Evolutionary conservation across 257 asterid genomes (phyloP).

Genomic region (Echites panduratus): DNA sequence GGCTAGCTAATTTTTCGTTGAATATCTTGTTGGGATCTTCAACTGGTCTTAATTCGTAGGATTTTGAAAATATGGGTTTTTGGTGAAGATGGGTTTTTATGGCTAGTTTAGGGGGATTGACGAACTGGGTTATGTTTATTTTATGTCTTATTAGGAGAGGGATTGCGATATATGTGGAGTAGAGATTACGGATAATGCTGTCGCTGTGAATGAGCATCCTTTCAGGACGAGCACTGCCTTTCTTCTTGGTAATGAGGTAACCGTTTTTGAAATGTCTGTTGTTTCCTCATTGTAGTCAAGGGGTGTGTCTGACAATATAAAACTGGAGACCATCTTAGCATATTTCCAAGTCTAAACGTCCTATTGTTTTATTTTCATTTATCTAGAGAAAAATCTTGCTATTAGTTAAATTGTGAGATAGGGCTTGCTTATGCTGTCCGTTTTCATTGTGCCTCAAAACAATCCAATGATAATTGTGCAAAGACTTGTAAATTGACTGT

Average conservation of each 20-base stretch:
- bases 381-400: background rate
- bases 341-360: background rate
- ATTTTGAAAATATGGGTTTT: background rate
- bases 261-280: background rate
- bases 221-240: conserved; percentile 89
- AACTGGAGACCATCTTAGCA: background rate
- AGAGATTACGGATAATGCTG: conserved; percentile 76
- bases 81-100: background rate
- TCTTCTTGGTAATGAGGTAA: conserved; percentile 96
- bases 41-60: background rate
- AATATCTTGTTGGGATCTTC: background rate
- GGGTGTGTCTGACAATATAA: background rate
- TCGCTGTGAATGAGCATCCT: conserved; percentile 75
- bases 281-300: background rate
- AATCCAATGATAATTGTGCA: no score
- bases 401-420: background rate
- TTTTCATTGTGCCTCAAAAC: background rate
- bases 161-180: conserved; percentile 95
- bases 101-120: background rate
- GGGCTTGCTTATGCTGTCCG: background rate
- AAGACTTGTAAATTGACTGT: background rate
- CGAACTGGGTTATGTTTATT: conserved; percentile 9
- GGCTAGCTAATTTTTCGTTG: background rate
- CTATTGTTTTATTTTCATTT: background rate
- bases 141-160: conserved; percentile 50